Evolutionary conservation across 176 grass and related monocot genomes (phyloP), one percentile per base, ranked within the genome.

Genomic region (Phoenix roebelenii): DNA sequence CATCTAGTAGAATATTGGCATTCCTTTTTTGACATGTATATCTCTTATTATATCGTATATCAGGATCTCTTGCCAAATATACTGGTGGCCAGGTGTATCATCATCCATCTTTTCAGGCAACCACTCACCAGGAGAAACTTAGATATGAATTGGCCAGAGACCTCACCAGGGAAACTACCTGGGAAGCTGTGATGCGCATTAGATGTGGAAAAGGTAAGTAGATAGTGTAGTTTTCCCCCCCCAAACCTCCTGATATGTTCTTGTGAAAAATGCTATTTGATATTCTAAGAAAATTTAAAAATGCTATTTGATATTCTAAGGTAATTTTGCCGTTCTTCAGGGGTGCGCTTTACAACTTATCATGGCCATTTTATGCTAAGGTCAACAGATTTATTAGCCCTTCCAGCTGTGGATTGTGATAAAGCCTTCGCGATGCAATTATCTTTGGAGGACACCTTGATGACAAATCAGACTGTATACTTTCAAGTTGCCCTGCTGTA

Each of bases 331-430:
- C 69, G 35, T 61, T 63, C 73, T 82, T 35, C 74, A 98, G 88
- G 93, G 51, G 74, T 92, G 58, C 82, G 84, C 28, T 98, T 98
- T 81, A 85, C 93, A 73, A 78, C 76, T 22, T 98, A 98, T 77
- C 93, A 98, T 67, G 93, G 93, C 15, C 87, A 98, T 76, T 98
- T 98, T 77, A 92, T 98, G 93, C 76, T 92, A 68, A 80, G 93
- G 67, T 92, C 88, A 22, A 98, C 93, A 7, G 88, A 98, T 74
- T 85, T 98, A 64, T 76, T 98, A 73, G 88, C 93, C 15, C 84
- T 98, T 85, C 93, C 84, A 72, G 93, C 93, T 76, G 93, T 98
- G 70, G 93, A 98, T 66, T 71, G 78, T 76, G 93, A 98, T 82
- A 98, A 98, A 85, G 84, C 93, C 48, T 98, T 92, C 71, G 87